Evolutionary conservation across 1,139 yeast genomes (phyloP).

Genomic region (Protomyces lactucae-debilis): DNA sequence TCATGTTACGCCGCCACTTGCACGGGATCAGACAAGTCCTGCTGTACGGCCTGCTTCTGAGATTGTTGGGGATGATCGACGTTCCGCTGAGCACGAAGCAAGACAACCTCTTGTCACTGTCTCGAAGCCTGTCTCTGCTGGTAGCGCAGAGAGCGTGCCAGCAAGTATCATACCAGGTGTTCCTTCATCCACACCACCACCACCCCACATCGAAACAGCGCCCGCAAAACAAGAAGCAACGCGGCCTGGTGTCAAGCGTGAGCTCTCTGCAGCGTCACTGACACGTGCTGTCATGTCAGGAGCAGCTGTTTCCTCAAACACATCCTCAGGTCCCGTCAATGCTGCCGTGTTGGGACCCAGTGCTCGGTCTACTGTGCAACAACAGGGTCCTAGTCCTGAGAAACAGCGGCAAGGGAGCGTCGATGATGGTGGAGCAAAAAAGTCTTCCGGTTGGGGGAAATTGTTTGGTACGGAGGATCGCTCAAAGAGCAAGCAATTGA

Average conservation of each 20-base stretch:
- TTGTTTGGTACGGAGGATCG: constrained; percentile 16
- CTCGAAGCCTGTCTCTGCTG: neutral
- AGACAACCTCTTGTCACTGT: neutral
- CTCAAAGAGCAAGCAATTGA: neutral
- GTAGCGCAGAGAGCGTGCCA: neutral
- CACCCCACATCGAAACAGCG: neutral
- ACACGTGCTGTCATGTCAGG: constrained; percentile 26
- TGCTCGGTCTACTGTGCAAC: neutral
- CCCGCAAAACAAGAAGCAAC: neutral
- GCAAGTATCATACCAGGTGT: neutral
- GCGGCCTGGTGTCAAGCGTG: constrained; percentile 13
- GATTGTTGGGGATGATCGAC: neutral
- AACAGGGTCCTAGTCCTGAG: neutral
- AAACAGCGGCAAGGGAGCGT: neutral
- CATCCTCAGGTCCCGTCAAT: neutral
- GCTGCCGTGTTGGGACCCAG: neutral
- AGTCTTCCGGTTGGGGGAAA: constrained; percentile 23
- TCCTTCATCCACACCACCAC: neutral
- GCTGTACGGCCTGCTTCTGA: neutral
- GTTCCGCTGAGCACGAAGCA: neutral
- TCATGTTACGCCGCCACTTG: neutral
- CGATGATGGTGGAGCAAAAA: neutral
- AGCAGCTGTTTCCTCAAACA: neutral
- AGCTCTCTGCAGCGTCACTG: constrained; percentile 20
- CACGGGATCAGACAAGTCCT: neutral